Evolutionary conservation across 2,329 filamentous ascomycete species (phyloP).

Genomic region (Sporothrix protearum): DNA sequence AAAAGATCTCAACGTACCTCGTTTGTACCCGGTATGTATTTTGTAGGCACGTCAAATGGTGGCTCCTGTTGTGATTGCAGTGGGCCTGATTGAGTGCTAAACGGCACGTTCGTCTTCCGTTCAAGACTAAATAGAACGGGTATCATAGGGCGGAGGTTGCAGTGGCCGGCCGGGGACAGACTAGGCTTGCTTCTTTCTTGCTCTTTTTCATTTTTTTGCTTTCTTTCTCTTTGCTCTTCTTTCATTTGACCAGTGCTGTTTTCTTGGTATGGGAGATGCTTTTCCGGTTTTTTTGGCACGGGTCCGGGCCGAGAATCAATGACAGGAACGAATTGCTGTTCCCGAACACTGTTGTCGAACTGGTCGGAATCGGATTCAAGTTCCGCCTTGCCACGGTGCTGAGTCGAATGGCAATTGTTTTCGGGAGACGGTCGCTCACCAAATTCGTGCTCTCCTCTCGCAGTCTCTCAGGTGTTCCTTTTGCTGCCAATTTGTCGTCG

Average conservation of each 20-base stretch:
- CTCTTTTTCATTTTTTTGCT: not conserved
- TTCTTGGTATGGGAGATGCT: too few relatives aligned
- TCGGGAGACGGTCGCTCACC: not conserved
- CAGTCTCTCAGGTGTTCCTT: too few relatives aligned
- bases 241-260: too few relatives aligned
- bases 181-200: too few relatives aligned
- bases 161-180: not conserved
- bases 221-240: too few relatives aligned
- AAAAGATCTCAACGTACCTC: too few relatives aligned
- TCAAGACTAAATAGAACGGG: not conserved
- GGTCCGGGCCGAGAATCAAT: not conserved
- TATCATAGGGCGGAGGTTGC: not conserved
- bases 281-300: not conserved
- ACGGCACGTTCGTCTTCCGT: not conserved
- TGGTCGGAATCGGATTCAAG: slow-evolving; percentile 12
- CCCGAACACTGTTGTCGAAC: not conserved
- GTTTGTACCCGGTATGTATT: too few relatives aligned
- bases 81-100: not conserved
- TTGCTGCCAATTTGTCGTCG: not conserved
- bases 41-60: not conserved
- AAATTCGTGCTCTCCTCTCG: not conserved
- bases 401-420: not conserved
- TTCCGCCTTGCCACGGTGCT: not conserved
- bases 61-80: not conserved
- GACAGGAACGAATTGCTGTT: not conserved